Evolutionary conservation across 208 protist genomes (phyloP).

Genomic region (Herpetomonas samuelpessoai): DNA sequence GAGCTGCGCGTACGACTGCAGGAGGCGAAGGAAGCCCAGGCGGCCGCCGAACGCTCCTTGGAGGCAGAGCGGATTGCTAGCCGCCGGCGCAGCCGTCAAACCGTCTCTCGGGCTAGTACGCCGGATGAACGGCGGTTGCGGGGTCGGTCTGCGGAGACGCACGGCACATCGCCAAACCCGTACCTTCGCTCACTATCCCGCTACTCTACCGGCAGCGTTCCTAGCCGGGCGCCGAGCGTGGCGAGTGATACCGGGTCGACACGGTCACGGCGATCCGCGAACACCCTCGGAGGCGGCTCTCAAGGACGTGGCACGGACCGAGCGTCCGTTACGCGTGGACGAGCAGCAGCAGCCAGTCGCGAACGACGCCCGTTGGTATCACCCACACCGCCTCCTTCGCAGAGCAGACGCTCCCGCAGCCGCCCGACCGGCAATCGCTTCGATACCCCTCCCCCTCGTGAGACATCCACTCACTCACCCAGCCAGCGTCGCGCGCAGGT

Average conservation of each 20-base stretch:
- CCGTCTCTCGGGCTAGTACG: background rate
- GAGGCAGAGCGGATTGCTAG: conserved; percentile 14
- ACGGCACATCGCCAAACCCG: conserved; percentile 17
- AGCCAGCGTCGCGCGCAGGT: background rate
- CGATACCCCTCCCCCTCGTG: conserved; percentile 25
- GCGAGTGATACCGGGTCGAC: too few relatives aligned
- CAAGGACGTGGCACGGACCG: too few relatives aligned
- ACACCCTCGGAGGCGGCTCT: too few relatives aligned
- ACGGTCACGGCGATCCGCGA: too few relatives aligned
- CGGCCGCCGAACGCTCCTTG: conserved; percentile 24
- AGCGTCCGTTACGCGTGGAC: too few relatives aligned
- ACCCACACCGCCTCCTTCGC: conserved; percentile 16
- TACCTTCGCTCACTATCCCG: conserved; percentile 27
- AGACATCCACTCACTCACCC: background rate
- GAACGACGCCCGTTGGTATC: conserved; percentile 17
- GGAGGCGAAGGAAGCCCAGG: conserved; percentile 36
- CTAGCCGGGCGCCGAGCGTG: background rate
- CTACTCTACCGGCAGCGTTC: conserved; percentile 7
- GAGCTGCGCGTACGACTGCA: conserved; percentile 42
- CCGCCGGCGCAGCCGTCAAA: conserved; percentile 8
- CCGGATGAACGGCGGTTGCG: too few relatives aligned
- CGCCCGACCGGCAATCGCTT: conserved; percentile 19
- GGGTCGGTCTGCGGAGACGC: too few relatives aligned
- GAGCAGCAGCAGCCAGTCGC: too few relatives aligned
- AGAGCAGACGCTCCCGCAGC: background rate